Conservation (phyloP, 1,284 basidiomycete genomes). For the Puccinia hordei region DNA sequence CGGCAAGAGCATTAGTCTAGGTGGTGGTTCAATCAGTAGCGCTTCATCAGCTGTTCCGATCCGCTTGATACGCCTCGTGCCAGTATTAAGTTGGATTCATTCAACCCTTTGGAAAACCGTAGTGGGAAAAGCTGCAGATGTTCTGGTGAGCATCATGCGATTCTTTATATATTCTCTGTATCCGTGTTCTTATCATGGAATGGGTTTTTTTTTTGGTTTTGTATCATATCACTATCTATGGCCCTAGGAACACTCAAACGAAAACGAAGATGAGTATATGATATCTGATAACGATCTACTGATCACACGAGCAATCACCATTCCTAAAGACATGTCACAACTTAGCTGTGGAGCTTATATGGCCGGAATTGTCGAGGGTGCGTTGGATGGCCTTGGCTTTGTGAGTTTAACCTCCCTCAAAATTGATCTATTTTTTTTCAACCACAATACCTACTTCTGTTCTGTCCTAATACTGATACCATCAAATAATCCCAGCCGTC, state of each 20-base stretch:
- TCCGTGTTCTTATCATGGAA: neutral
- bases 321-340: slow-evolving; percentile 89
- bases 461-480: neutral
- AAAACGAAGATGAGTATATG: slow-evolving; percentile 72
- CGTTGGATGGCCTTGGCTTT: slow-evolving; percentile 90
- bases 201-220: neutral
- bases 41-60: slow-evolving; percentile 61
- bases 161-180: no score
- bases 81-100: slow-evolving; percentile 69
- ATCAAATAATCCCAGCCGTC: neutral
- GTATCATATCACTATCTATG: neutral
- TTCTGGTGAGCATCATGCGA: slow-evolving; percentile 77
- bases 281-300: slow-evolving; percentile 94
- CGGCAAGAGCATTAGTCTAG: slow-evolving; percentile 54
- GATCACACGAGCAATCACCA: slow-evolving; percentile 84
- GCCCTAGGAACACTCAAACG: slow-evolving; percentile 46
- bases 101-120: slow-evolving; percentile 85
- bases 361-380: slow-evolving; percentile 94
- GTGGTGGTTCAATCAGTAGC: slow-evolving; percentile 55
- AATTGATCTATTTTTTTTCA: neutral
- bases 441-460: no score
- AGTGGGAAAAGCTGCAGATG: slow-evolving; percentile 90
- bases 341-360: slow-evolving; percentile 94
- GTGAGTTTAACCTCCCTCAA: slow-evolving; percentile 66
- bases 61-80: slow-evolving; percentile 81